Conservation (phyloP, 2,329 filamentous ascomycete genomes). For the Macrophomina phaseolina region DNA sequence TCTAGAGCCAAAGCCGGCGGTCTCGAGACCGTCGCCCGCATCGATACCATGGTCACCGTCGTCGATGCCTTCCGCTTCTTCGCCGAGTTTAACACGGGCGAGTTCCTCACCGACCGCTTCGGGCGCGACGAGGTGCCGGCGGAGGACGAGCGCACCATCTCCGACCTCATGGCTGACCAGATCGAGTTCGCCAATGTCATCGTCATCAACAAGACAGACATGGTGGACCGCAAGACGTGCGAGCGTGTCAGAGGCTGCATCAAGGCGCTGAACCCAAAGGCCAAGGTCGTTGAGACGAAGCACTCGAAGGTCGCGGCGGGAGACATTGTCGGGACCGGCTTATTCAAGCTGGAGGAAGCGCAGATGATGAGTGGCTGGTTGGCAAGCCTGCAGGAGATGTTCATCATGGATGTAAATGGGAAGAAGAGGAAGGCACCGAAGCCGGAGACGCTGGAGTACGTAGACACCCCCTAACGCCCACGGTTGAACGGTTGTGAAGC, state of each 20-base stretch:
- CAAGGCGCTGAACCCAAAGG: constrained; percentile 68
- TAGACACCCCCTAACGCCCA: background rate
- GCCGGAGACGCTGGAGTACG: constrained; percentile 71
- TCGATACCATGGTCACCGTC: constrained; percentile 75
- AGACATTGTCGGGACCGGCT: constrained; percentile 68
- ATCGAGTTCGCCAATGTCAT: constrained; percentile 79
- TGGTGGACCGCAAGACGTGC: constrained; percentile 57
- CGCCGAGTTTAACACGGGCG: constrained; percentile 72
- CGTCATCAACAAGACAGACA: constrained; percentile 73
- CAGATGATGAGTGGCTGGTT: constrained; percentile 73
- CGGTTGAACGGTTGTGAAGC: background rate
- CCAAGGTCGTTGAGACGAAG: constrained; percentile 66
- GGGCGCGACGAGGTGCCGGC: constrained; percentile 64
- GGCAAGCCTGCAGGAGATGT: constrained; percentile 72
- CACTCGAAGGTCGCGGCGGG: constrained; percentile 66
- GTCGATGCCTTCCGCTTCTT: constrained; percentile 76
- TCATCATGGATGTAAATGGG: constrained; percentile 59
- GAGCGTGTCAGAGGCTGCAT: constrained; percentile 60
- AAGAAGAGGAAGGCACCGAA: constrained; percentile 67
- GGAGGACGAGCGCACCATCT: constrained; percentile 76
- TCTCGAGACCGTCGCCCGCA: constrained; percentile 66
- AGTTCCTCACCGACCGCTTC: constrained; percentile 69
- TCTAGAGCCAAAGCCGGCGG: constrained; percentile 63
- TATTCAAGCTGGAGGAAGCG: constrained; percentile 69
- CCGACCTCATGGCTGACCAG: constrained; percentile 77